Conservation (phyloP, 2,329 filamentous ascomycete genomes). For the Camillea tinctor region DNA sequence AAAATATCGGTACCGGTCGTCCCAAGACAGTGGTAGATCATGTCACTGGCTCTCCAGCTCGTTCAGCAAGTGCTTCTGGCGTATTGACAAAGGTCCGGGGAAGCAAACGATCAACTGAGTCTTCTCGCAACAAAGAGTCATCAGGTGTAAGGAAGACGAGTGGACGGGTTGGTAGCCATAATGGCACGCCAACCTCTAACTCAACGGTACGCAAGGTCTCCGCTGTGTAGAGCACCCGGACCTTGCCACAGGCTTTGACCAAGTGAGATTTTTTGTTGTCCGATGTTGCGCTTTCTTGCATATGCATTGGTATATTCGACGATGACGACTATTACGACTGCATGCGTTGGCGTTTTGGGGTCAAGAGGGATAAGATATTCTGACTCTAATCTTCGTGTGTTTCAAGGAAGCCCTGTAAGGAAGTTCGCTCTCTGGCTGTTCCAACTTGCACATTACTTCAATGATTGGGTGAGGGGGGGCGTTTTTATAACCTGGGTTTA, state of each 20-base stretch:
- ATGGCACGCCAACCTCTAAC: constrained; percentile 41
- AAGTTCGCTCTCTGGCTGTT: neutral
- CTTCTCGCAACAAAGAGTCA: constrained; percentile 50
- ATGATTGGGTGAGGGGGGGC: too few species aligned
- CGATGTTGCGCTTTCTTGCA: constrained; percentile 23
- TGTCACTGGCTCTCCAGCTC: constrained; percentile 42
- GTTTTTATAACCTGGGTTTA: neutral
- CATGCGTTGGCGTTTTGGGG: constrained; percentile 44
- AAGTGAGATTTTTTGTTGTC: constrained; percentile 18
- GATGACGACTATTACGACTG: constrained; percentile 46
- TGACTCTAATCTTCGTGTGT: constrained; percentile 1
- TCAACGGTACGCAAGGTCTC: constrained; percentile 55
- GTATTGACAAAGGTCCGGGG: constrained; percentile 65
- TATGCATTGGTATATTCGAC: constrained; percentile 33
- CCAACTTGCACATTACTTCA: neutral
- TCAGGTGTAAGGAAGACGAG: constrained; percentile 64
- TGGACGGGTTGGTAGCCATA: constrained; percentile 61
- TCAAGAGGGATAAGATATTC: constrained; percentile 19
- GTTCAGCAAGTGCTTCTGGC: constrained; percentile 52
- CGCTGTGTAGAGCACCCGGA: constrained; percentile 36
- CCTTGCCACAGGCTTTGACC: constrained; percentile 14
- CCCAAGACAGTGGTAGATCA: constrained; percentile 57
- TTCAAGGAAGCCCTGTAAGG: neutral
- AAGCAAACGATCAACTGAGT: constrained; percentile 53
- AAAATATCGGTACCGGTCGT: constrained; percentile 64